Evolutionary conservation across 345 rosid genomes (phyloP).

Genomic region (Kernera saxatilis): DNA sequence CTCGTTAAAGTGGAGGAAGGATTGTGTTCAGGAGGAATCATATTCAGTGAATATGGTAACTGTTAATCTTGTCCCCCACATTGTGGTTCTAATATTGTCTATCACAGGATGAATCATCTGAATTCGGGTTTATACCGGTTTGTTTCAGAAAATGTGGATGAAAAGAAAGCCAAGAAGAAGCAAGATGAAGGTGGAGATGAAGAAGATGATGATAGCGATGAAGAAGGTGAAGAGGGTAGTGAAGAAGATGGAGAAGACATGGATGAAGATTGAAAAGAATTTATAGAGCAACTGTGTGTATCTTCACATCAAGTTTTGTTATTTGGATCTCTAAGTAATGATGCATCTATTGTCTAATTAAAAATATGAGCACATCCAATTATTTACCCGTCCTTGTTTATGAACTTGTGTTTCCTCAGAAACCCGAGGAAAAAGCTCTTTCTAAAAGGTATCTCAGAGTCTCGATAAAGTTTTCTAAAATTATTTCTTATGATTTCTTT

Average conservation of each 20-base stretch:
- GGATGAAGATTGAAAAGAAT: conserved; percentile 25
- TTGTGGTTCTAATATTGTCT: neutral
- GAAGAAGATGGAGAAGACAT: conserved; percentile 27
- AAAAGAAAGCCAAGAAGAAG: conserved; percentile 18
- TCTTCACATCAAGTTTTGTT: conserved; percentile 19
- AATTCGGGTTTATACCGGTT: neutral
- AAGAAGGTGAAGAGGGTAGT: neutral
- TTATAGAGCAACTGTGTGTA: neutral
- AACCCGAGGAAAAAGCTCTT: no score
- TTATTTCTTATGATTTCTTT: no score
- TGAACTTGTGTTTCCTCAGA: no score
- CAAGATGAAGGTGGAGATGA: neutral
- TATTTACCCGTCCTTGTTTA: neutral
- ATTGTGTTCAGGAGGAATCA: conserved; percentile 73
- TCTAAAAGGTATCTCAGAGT: no score
- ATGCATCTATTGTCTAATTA: neutral
- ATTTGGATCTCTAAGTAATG: neutral
- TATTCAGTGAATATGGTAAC: conserved; percentile 62
- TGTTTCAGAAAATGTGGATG: conserved; percentile 31
- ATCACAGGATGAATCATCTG: neutral
- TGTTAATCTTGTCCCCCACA: neutral
- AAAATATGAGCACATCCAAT: neutral
- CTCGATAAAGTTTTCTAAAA: no score
- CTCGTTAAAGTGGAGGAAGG: conserved; percentile 80
- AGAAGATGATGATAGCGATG: conserved; percentile 1